Evolutionary conservation across 2,329 filamentous ascomycete genomes (phyloP).

Genomic region (Aureobasidium sp.): DNA sequence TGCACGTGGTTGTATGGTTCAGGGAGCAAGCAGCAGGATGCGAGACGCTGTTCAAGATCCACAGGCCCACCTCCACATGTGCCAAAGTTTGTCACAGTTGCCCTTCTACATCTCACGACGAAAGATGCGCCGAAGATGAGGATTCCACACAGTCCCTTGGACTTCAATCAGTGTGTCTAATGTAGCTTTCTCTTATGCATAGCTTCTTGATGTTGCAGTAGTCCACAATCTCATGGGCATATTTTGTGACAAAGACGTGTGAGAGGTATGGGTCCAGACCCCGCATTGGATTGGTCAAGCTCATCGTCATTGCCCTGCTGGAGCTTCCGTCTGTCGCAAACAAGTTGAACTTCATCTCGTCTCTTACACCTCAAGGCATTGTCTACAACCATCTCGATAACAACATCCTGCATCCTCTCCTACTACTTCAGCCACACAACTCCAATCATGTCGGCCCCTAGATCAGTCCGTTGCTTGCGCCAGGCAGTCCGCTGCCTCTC

Average conservation of each 20-base stretch:
- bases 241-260: background rate
- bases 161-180: background rate
- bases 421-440: background rate
- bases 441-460: conserved; percentile 18
- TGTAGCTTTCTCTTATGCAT: no score
- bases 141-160: no score
- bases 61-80: background rate
- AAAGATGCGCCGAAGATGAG: no score
- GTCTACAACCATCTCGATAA: background rate
- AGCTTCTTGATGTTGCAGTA: no score
- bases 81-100: background rate
- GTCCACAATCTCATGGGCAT: no score
- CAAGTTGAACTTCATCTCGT: background rate
- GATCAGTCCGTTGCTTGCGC: conserved; percentile 18
- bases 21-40: background rate
- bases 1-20: conserved; percentile 3
- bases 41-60: background rate
- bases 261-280: background rate
- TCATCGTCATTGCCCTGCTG: background rate
- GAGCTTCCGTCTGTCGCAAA: conserved; percentile 1
- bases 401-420: background rate
- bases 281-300: background rate
- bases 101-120: no score
- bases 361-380: background rate
- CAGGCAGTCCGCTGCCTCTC: conserved; percentile 17